A percentile compares a stretch with the other conserved stretches of the same genome.
Evolutionary conservation across 2,329 filamentous ascomycete genomes (phyloP).

Genomic region (Nothophaeocryptopus gaeumannii): DNA sequence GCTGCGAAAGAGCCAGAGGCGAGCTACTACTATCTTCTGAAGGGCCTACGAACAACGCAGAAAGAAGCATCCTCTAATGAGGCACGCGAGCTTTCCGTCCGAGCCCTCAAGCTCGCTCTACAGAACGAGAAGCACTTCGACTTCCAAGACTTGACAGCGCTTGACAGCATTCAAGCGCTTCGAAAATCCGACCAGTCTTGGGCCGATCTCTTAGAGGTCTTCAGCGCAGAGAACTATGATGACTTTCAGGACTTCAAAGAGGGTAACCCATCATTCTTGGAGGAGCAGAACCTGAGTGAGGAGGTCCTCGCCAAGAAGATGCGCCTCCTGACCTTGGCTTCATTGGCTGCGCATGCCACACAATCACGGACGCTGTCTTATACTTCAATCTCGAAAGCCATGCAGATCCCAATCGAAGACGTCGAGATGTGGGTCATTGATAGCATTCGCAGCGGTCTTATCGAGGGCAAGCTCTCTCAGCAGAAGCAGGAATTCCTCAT

Average conservation of each 20-base stretch:
- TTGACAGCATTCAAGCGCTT: constrained; percentile 80
- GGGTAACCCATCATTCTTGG: constrained; percentile 81
- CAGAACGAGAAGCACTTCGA: constrained; percentile 65
- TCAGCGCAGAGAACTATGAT: constrained; percentile 89
- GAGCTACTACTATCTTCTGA: constrained; percentile 68
- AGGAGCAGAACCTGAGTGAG: constrained; percentile 68
- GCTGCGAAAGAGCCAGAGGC: constrained; percentile 75
- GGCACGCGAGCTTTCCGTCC: constrained; percentile 58
- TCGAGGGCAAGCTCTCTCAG: constrained; percentile 95
- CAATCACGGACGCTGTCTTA: constrained; percentile 87
- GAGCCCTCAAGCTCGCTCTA: constrained; percentile 66
- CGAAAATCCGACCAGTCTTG: constrained; percentile 79
- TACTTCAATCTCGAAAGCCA: constrained; percentile 73
- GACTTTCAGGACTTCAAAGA: constrained; percentile 95
- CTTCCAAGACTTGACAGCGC: constrained; percentile 68
- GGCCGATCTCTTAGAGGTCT: constrained; percentile 91
- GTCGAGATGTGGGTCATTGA: constrained; percentile 99
- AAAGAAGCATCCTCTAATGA: constrained; percentile 57
- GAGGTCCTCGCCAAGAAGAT: constrained; percentile 87
- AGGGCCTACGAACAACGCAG: constrained; percentile 73
- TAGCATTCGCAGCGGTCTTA: constrained; percentile 89
- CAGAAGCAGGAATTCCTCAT: constrained; percentile 90
- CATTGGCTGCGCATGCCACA: constrained; percentile 72
- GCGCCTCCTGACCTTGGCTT: constrained; percentile 88
- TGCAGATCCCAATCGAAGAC: constrained; percentile 77